Evolutionary conservation across 306 rosid species (phyloP), one percentile per base, ranked within the genome.

Genomic region (Prunus mume): DNA sequence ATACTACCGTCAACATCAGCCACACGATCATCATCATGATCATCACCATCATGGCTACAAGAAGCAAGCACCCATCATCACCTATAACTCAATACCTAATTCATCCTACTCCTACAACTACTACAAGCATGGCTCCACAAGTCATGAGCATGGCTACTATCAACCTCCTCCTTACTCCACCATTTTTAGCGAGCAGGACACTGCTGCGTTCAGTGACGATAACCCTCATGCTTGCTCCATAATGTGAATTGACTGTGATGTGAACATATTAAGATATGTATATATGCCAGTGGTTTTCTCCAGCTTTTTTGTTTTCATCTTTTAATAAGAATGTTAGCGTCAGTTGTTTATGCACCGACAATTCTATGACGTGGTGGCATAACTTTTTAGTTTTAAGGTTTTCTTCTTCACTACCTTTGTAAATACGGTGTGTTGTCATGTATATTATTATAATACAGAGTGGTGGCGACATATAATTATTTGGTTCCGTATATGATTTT

Each of bases 201-300:
- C 77, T 51, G 47, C 87, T 76, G 74, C 89, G 68, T 92, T 92
- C 51, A 90, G 89, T 47, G 93, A 92, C 52, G 93, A 92, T 1
- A 92, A 92, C 12, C 91, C 97, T 69, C 84, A 90, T 74, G 87
- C 93, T 58, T 92, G 97, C 68, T 81, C 81, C 70, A 80, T 90
- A 12, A 92, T 88, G 97, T 92, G 72, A 90, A 61, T 61, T 34
- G 22, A 18, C 8, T 1, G 2, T 28, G n/a, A 14, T 7, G 1
- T 19, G 24, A 6, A 12, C 28, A 15, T 3, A 13, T 14, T 6
- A n/a, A 20, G 19, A 52, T 18, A 52, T 52, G 57, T 6, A 52
- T 9, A 1, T 56, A 24, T 24, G 12, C 17, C 6, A 27, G 18
- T 58, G 12, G 17, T 11, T 5, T 27, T 5, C 7, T 5, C 7